A percentile compares a stretch with the other conserved stretches of the same genome.
phyloP scores from a whole-genome alignment of 768 basidiomycete genomes.

The Suillus sp. region DNA sequence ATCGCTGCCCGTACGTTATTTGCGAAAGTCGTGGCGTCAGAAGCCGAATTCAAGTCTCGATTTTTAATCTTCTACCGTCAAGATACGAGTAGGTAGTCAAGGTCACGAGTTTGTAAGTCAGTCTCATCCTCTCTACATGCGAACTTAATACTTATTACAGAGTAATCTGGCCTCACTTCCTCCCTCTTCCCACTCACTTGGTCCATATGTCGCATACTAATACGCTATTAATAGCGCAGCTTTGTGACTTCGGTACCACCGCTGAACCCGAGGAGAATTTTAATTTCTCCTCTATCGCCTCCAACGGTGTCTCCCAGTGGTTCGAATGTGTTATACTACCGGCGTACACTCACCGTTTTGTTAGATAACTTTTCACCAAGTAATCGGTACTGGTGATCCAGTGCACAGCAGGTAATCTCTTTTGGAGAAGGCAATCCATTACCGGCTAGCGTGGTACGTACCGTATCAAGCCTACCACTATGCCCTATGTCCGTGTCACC shows the following conservation, averaged over 20 bases:
- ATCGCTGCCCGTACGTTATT: conserved; percentile 6
- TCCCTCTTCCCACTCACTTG: conserved; percentile 4
- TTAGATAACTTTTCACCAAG: neutral
- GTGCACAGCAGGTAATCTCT: neutral
- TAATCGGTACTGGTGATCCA: no score
- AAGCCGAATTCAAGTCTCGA: conserved; percentile 1
- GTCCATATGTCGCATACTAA: neutral
- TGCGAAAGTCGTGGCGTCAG: conserved; percentile 8
- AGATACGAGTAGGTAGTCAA: conserved; percentile 1
- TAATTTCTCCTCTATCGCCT: conserved; percentile 3
- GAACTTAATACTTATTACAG: conserved; percentile 5
- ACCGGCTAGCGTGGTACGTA: neutral
- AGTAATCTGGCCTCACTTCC: neutral
- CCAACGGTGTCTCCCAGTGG: neutral
- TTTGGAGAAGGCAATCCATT: neutral
- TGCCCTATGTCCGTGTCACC: neutral
- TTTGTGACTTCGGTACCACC: neutral
- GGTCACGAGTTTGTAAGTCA: neutral
- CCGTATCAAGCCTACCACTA: neutral
- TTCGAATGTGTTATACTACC: neutral
- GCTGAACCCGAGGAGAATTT: neutral
- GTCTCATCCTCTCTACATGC: conserved; percentile 1
- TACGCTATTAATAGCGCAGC: neutral
- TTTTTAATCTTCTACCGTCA: conserved; percentile 3
- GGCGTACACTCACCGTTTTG: neutral